These are phyloP conservation scores for Myriosclerotinia curreyana DNA, from an alignment of 2,329 filamentous ascomycete genomes.

Conservation along the genomic window DNA sequence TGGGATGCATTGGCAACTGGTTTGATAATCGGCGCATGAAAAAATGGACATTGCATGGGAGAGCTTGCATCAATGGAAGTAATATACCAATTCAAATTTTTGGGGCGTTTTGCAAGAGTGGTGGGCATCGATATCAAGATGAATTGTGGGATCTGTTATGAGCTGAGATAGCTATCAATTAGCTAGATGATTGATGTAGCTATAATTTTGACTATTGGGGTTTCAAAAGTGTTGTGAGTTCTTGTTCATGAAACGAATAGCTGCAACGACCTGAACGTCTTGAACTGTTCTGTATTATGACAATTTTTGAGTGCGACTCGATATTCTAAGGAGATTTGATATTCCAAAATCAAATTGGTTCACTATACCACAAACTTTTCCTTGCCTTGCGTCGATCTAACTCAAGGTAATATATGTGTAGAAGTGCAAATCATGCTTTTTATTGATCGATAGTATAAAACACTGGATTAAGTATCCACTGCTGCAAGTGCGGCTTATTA, in stretches of 20 bases:
- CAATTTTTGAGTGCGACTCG: neutral
- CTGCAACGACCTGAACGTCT: neutral
- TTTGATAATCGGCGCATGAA: neutral
- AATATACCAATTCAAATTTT: slow-evolving; percentile 11
- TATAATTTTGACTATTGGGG: neutral
- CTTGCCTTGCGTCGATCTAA: no score
- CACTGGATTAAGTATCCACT: no score
- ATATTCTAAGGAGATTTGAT: neutral
- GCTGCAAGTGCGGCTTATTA: no score
- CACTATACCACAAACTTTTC: no score
- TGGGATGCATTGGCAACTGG: neutral
- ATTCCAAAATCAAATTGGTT: no score
- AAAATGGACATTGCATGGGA: neutral
- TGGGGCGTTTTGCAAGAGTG: neutral
- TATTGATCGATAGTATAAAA: no score
- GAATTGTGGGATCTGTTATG: neutral
- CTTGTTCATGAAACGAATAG: no score
- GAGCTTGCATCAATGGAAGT: neutral
- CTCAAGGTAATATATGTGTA: no score
- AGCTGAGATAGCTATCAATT: neutral
- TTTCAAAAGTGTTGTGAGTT: neutral
- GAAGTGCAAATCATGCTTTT: no score
- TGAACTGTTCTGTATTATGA: neutral
- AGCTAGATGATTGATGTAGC: neutral
- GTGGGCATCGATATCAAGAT: neutral